A percentile compares a stretch with the other conserved stretches of the same genome.
These are phyloP conservation scores for Priceomyces haplophilus DNA, from an alignment of 805 yeast species.

Conservation along the genomic window DNA sequence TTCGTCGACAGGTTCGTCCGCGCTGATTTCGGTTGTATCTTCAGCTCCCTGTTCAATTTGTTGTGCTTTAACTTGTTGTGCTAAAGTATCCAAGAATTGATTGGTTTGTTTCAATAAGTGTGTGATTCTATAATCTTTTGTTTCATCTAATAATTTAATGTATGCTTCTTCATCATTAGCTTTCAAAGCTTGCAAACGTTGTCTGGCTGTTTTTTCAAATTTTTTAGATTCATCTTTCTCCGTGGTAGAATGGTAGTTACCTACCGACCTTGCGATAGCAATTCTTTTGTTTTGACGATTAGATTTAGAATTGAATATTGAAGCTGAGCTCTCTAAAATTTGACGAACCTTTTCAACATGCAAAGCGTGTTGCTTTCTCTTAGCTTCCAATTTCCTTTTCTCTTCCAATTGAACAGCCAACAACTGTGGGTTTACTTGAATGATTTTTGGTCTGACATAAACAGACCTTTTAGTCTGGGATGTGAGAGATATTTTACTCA, in stretches of 20 bases:
- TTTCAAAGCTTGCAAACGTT: conserved; percentile 81
- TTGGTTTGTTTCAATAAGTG: conserved; percentile 80
- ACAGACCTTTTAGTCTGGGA: conserved; percentile 68
- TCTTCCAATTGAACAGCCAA: conserved; percentile 74
- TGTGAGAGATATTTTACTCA: conserved; percentile 53
- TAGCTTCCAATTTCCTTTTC: conserved; percentile 59
- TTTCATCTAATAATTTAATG: conserved; percentile 76
- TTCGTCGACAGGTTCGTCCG: conserved; percentile 45
- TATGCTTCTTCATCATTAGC: conserved; percentile 89
- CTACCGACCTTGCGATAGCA: conserved; percentile 31
- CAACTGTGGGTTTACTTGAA: conserved; percentile 70
- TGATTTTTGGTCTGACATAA: conserved; percentile 64
- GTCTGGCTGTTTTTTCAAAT: conserved; percentile 78
- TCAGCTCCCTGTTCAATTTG: conserved; percentile 48
- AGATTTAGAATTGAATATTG: conserved; percentile 18
- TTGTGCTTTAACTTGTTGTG: conserved; percentile 75
- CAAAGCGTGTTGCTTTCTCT: conserved; percentile 45
- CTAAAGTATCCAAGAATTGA: conserved; percentile 69
- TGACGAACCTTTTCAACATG: conserved; percentile 48
- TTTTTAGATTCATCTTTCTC: conserved; percentile 77
- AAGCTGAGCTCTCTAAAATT: conserved; percentile 27
- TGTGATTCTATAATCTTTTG: conserved; percentile 83
- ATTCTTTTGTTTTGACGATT: conserved; percentile 23
- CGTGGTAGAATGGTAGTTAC: conserved; percentile 50
- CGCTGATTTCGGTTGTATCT: conserved; percentile 20